Evolutionary conservation across 768 basidiomycete genomes (phyloP).

Genomic region (Lactarius deliciosus): DNA sequence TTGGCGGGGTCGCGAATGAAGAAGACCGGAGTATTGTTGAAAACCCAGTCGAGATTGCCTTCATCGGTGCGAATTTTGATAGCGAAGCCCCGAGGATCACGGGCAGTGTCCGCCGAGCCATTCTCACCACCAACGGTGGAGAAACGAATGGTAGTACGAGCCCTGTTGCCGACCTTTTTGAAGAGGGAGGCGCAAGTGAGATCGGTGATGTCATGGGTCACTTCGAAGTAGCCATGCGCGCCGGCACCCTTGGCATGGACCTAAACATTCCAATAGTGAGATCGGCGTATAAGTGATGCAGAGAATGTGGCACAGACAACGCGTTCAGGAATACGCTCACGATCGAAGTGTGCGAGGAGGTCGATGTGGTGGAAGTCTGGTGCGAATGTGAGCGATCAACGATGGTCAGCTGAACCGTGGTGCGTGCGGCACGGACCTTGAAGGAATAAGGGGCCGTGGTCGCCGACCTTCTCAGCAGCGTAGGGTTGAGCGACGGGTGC

Average conservation of each 20-base stretch:
- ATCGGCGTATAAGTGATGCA: not conserved
- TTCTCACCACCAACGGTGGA: constrained; percentile 90
- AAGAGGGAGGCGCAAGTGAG: constrained; percentile 72
- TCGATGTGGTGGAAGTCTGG: constrained; percentile 88
- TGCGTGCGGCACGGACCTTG: constrained; percentile 55
- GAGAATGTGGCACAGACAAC: constrained; percentile 51
- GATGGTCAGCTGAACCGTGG: constrained; percentile 6
- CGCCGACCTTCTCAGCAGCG: constrained; percentile 71
- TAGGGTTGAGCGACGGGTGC: constrained; percentile 76
- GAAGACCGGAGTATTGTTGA: constrained; percentile 92
- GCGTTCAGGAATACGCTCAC: constrained; percentile 95
- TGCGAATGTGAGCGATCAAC: constrained; percentile 29
- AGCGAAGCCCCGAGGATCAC: constrained; percentile 93
- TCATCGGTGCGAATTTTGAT: constrained; percentile 86
- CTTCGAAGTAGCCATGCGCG: constrained; percentile 91
- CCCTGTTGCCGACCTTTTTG: constrained; percentile 63
- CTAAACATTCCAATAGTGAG: constrained; percentile 39
- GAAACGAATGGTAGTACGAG: constrained; percentile 80
- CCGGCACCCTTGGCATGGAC: constrained; percentile 92
- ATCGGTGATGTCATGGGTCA: constrained; percentile 83
- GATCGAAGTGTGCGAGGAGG: constrained; percentile 87
- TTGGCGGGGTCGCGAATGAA: constrained; percentile 84
- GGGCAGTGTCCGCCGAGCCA: constrained; percentile 88
- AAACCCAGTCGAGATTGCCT: constrained; percentile 91
- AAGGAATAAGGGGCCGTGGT: constrained; percentile 78